Conservation (phyloP, 1,284 basidiomycete species). For the Boletus mariae region DNA sequence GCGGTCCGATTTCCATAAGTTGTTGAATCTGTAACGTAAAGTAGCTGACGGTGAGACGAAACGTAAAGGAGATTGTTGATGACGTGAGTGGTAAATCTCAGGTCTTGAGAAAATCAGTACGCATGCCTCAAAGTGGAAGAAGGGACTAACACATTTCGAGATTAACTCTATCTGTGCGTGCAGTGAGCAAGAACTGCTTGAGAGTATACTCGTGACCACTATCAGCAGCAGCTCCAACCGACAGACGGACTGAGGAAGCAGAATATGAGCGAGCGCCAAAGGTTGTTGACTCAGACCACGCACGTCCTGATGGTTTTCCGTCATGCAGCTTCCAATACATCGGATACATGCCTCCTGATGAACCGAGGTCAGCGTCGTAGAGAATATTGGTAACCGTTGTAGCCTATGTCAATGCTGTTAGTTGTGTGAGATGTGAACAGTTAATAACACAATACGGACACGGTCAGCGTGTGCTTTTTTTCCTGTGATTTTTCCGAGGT, state of each 20-base stretch:
- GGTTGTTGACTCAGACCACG: slow-evolving; percentile 17
- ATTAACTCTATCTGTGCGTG: slow-evolving; percentile 51
- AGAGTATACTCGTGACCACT: slow-evolving; percentile 75
- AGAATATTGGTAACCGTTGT: slow-evolving; percentile 50
- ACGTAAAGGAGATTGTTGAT: slow-evolving; percentile 64
- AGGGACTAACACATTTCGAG: slow-evolving; percentile 59
- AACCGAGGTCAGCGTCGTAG: slow-evolving; percentile 40
- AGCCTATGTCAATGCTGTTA: slow-evolving; percentile 35
- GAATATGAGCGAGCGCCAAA: slow-evolving; percentile 5
- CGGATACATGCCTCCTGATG: slow-evolving; percentile 54
- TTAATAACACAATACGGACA: slow-evolving; percentile 31
- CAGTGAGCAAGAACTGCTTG: slow-evolving; percentile 68
- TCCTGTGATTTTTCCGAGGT: slow-evolving; percentile 53
- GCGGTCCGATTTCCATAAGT: slow-evolving; percentile 27
- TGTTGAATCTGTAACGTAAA: slow-evolving; percentile 64
- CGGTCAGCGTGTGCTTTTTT: slow-evolving; percentile 44
- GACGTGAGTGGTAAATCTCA: slow-evolving; percentile 57
- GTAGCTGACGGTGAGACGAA: slow-evolving; percentile 58
- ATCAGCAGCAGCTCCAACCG: slow-evolving; percentile 63
- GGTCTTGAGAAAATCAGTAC: slow-evolving; percentile 43
- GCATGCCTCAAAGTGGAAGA: neutral
- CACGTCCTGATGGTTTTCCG: slow-evolving; percentile 41
- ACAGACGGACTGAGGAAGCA: slow-evolving; percentile 41
- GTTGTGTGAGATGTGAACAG: neutral
- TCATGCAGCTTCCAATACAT: slow-evolving; percentile 44